Evolutionary conservation across 345 rosid species (phyloP), one percentile per base, ranked within the genome.

Genomic region (Populus deltoides): DNA sequence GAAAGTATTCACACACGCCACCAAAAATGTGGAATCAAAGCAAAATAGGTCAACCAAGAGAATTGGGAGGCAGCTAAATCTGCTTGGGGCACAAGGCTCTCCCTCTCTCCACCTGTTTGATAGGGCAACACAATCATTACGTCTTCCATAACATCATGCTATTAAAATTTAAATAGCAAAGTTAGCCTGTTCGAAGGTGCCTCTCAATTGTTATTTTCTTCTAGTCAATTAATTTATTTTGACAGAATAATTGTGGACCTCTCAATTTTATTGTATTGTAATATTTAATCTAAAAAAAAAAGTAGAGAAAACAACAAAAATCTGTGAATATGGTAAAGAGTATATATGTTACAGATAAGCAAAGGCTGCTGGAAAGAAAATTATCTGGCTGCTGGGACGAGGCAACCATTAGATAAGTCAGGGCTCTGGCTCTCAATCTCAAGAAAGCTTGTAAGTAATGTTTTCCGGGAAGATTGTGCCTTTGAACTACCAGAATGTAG

Each of bases 361-460:
- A 39, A 8, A 68, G 38, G 49, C 12, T 49, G 70, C 31, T 12
- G 79, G 45, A 15, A n/a, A 39, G 47, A 65, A 62, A 24, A 68
- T 73, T 81, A 94, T 81, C 99, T 92, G 43, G 99, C 92, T 24
- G 97, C 81, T 66, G 99, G 98, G 68, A 70, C 90, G 17, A 89
- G 68, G 90, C 90, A 86, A 53, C 83, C 92, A 75, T 87, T 90
- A 6, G 98, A 90, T 36, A 89, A 68, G 72, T 97, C 96, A 53
- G 97, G 92, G 85, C 90, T 94, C 81, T 94, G 92, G 84, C 88
- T 94, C 81, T 94, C 98, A 35, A 90, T 83, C 83, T 92, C 98
- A 2, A 97, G 98, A 85, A 97, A 94, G 85, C 99, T 94, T 11
- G 93, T 88, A 2, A 97, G 90, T 35, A 92, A 81, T 4, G 99